Base-by-base conservation (phyloP, 2,329 filamentous ascomycete genomes). In the Epichloe typhina region DNA sequence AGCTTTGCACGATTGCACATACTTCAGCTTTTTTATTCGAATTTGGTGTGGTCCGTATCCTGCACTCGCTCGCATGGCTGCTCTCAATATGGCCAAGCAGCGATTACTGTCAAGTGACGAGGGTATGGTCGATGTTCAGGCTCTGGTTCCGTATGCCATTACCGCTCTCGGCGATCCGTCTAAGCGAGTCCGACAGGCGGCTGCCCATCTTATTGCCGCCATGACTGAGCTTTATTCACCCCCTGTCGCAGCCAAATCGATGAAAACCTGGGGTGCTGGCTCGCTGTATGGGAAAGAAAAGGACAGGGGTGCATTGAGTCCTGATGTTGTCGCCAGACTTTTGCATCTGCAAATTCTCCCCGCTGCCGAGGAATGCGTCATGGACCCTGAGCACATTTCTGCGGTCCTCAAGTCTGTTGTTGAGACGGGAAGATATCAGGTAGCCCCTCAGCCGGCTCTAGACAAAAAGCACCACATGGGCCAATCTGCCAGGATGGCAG, bases 111-210 rank as follows among this genome's bases (percentile, higher is more conserved):
- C 68, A 9, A 66, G 67, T 13, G 73, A 76, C 52, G 72, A 70
- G 50, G 64, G 62, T 21, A 69, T 70, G 19, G 61, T 77, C 7
- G 86, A 95, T 62, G 74, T 90, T 46, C 91, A 97, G 62, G 78
- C 80, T 11, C 64, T 96, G 17, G 62, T 95, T n/a, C 91, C 91
- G 2, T 96, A 95, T 66, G 72, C 84, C 35, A 69, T 96, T 44
- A 73, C 77, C 38, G 86, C 85, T 21, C 75, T 97, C 17, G 74
- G 80, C 23, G 91, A 97, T 63, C 69, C 81, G 5, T 86, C 86
- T 1, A 82, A 83, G 55, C 80, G 81, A 54, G 84, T 95, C 41
- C 84, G 90, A 43, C 80, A 82, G 54, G 82, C 87, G 47, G 86
- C 89, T 19, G 82, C 83, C 21, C 77, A 83, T 48, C 72, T 90